These are phyloP conservation scores for Macrolepiota albuminosa DNA, from an alignment of 768 basidiomycete species.

Conservation along the genomic window DNA sequence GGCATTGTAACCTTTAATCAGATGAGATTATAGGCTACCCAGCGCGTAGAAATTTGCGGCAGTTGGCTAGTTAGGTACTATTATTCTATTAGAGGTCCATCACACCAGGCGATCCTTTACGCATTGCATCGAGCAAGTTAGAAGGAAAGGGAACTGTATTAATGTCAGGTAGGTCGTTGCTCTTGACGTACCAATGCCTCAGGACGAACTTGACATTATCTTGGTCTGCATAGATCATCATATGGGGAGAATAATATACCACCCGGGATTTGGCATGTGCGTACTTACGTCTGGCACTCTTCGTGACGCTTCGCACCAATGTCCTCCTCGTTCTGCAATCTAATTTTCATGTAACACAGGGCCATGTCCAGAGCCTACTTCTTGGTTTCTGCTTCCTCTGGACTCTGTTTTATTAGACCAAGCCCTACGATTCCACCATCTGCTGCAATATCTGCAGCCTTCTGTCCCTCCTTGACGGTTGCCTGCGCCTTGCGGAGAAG, in stretches of 20 bases:
- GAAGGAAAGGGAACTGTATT: too few relatives aligned
- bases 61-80: too few relatives aligned
- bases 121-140: too few relatives aligned
- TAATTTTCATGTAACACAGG: background rate
- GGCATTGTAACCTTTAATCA: too few relatives aligned
- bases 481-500: constrained; percentile 63
- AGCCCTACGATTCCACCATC: constrained; percentile 74
- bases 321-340: background rate
- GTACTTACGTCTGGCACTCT: too few relatives aligned
- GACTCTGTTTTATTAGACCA: constrained; percentile 63
- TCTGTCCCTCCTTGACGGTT: constrained; percentile 64
- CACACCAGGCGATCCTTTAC: too few relatives aligned
- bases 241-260: background rate
- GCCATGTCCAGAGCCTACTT: constrained; percentile 5
- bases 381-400: constrained; percentile 15
- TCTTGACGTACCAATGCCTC: too few relatives aligned
- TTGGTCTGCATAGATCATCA: background rate
- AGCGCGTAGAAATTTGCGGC: background rate
- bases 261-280: background rate
- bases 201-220: too few relatives aligned
- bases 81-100: too few relatives aligned
- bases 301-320: too few relatives aligned
- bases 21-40: background rate
- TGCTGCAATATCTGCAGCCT: constrained; percentile 65
- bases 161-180: too few relatives aligned